phyloP scores from a whole-genome alignment of 2,329 filamentous ascomycete species.

The Westerdykella aurantiaca region DNA sequence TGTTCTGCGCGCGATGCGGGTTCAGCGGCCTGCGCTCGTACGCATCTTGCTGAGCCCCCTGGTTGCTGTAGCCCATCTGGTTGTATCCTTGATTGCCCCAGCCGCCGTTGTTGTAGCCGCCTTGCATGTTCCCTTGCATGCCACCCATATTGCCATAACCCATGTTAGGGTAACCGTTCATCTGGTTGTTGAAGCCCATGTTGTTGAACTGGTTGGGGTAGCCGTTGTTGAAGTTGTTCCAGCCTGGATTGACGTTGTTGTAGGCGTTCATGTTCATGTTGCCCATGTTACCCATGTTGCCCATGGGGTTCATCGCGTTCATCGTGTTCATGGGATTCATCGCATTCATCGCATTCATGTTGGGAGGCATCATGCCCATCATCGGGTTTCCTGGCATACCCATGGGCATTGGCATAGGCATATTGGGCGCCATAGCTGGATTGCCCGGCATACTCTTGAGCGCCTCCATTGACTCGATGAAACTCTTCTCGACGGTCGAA shows the following conservation, averaged over 20 bases:
- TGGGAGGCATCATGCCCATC: slow-evolving; percentile 33
- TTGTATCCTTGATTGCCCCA: slow-evolving; percentile 8
- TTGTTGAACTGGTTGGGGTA: slow-evolving; percentile 6
- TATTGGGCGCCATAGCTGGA: slow-evolving; percentile 6
- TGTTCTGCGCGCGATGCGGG: slow-evolving; percentile 80
- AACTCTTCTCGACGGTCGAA: slow-evolving; percentile 35
- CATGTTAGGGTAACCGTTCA: slow-evolving; percentile 7
- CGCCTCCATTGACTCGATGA: slow-evolving; percentile 43
- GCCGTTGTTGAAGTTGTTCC: slow-evolving; percentile 10
- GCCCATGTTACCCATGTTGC: slow-evolving; percentile 7
- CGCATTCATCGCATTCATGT: slow-evolving; percentile 34
- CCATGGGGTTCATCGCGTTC: slow-evolving; percentile 27
- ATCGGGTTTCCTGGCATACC: slow-evolving; percentile 40
- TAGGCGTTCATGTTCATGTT: slow-evolving; percentile 28
- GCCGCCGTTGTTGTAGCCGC: slow-evolving; percentile 12
- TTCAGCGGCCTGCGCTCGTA: slow-evolving; percentile 97
- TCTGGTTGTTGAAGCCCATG: slow-evolving; percentile 7
- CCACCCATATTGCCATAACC: slow-evolving; percentile 7
- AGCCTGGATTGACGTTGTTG: slow-evolving; percentile 4
- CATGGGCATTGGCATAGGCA: slow-evolving; percentile 40
- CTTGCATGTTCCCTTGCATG: slow-evolving; percentile 6
- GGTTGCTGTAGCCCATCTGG: slow-evolving; percentile 20
- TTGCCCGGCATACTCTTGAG: slow-evolving; percentile 31
- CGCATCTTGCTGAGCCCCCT: slow-evolving; percentile 52
- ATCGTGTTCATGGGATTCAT: slow-evolving; percentile 21